Base-by-base conservation (phyloP, 768 basidiomycete genomes). In the Megacollybia marginata region DNA sequence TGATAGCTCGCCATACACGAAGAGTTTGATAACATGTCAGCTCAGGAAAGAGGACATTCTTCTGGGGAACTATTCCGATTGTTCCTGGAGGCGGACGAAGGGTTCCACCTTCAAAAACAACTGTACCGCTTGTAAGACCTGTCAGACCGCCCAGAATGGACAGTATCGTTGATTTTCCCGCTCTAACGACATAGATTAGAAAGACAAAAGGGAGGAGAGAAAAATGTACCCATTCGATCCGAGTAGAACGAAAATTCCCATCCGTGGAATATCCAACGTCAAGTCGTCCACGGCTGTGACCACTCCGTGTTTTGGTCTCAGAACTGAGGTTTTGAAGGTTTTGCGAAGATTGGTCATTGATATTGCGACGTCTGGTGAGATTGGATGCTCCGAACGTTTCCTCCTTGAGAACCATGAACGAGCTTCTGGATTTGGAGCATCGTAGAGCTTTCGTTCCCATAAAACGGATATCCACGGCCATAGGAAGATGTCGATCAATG, bases 21-120 rank as follows among this genome's bases (percentile, higher is more conserved):
- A 90, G 67, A 1, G 85, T 88, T 65, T 91, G 84, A 44, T 80
- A 68, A 59, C 86, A 89, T 1, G 82, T 75, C 16, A 91, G 66
- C 48, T 89, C 87, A 0, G 85, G 78, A 59, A 89, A 87, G 2
- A 91, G 70, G 5, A 91, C 87, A 56, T 91, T 89, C 68, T 86
- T 88, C 67, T 90, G 88, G 1, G 87, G 85, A 0, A 88, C 86
- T 50, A 91, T 82, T 2, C 88, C 88, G 15, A 91, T 61, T 0
- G 76, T 77, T 7, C 86, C 85, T 0, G 79, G 79, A 5, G 82
- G 69, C 7, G 83, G 82, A 28, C 68, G 69, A 36, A 72, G 58
- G 15, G 66, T 61, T 0, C 80, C 79, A 33, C 79, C 79, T 56
- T 77, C 78, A 50, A 73, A 76, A 1, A 70, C 66, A 15, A 90